Conservation (phyloP, 1,284 basidiomycete species). For the Naganishia liquefaciens region DNA sequence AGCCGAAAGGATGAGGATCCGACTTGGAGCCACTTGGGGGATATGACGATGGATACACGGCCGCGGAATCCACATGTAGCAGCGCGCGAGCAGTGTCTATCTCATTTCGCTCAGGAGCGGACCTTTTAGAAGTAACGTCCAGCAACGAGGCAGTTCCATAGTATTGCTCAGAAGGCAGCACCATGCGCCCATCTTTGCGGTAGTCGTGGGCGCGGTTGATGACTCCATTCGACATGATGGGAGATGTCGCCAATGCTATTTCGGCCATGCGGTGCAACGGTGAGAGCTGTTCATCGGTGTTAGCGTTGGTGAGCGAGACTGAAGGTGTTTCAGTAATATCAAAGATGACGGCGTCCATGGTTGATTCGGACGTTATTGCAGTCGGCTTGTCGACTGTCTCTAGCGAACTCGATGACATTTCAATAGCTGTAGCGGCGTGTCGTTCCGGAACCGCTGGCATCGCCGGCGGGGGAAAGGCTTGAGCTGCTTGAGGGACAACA, state of each 20-base stretch:
- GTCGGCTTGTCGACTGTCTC: neutral
- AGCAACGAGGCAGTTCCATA: constrained; percentile 9
- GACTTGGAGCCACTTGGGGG: constrained; percentile 3
- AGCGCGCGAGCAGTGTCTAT: neutral
- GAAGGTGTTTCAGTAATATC: constrained; percentile 9
- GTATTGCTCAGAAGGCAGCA: constrained; percentile 21
- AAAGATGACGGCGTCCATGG: constrained; percentile 20
- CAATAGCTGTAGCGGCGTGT: neutral
- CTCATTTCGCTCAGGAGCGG: neutral
- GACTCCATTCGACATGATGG: constrained; percentile 15
- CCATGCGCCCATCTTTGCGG: constrained; percentile 4
- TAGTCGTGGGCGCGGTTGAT: constrained; percentile 1
- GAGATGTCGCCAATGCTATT: constrained; percentile 23
- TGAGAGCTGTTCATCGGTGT: constrained; percentile 13
- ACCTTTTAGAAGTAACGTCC: neutral
- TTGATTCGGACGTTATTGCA: neutral
- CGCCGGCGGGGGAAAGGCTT: neutral
- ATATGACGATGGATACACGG: neutral
- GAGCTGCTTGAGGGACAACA: neutral
- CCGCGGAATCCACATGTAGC: neutral
- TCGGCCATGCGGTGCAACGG: constrained; percentile 24
- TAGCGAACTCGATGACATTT: neutral
- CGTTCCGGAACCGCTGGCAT: neutral
- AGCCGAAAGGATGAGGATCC: constrained; percentile 13
- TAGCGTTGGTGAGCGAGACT: neutral